Conservation (phyloP, 768 basidiomycete genomes). For the Mycena leptocephala region DNA sequence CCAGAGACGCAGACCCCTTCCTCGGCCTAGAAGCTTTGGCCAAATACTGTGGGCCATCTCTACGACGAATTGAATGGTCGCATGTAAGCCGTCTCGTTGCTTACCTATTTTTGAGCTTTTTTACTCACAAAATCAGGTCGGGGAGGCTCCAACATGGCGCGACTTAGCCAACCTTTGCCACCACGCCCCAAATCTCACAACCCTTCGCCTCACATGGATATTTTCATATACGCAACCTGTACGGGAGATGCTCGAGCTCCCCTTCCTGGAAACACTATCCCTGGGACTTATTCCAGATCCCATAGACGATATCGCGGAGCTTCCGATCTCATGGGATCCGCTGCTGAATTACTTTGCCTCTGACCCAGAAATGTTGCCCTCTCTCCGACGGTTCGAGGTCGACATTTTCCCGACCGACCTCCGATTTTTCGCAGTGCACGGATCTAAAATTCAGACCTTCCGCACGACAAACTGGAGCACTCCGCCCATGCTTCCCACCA, state of each 20-base stretch:
- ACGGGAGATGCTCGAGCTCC: conserved; percentile 47
- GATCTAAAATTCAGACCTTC: conserved; percentile 58
- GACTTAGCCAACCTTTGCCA: conserved; percentile 58
- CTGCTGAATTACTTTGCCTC: conserved; percentile 56
- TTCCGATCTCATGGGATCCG: conserved; percentile 55
- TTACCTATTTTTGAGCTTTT: too few species aligned
- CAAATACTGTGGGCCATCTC: conserved; percentile 48
- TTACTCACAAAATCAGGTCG: too few species aligned
- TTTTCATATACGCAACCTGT: conserved; percentile 47
- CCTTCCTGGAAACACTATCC: conserved; percentile 58
- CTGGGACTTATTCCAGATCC: conserved; percentile 55
- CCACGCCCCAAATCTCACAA: conserved; percentile 51
- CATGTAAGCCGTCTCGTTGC: too few species aligned
- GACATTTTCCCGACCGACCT: conserved; percentile 56
- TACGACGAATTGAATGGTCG: conserved; percentile 63
- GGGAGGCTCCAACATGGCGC: conserved; percentile 59
- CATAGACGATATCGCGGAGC: conserved; percentile 12
- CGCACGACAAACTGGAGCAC: conserved; percentile 53
- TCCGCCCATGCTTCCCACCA: conserved; percentile 49
- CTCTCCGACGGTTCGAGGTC: conserved; percentile 59
- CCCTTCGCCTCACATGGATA: conserved; percentile 60
- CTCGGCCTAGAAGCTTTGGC: conserved; percentile 54
- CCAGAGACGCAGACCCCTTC: conserved; percentile 45
- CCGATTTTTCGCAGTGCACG: conserved; percentile 57
- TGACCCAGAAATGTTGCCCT: conserved; percentile 54